Base-by-base conservation (phyloP, 2,329 filamentous ascomycete species). In the Pestalotiopsis sp. region DNA sequence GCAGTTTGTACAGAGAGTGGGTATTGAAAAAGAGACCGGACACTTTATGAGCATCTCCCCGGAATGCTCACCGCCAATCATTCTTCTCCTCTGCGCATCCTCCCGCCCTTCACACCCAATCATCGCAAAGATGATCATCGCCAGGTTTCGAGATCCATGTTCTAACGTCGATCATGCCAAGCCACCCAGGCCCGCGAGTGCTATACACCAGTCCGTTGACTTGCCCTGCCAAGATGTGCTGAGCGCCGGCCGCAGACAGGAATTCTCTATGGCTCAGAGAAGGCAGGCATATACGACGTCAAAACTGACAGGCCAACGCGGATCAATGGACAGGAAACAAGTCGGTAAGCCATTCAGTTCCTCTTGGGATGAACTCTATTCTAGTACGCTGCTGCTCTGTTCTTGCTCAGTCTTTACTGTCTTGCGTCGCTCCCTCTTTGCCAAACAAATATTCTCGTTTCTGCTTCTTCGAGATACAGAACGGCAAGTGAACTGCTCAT, bases 151-250 rank as follows among this genome's bases (percentile, higher is more conserved):
- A 14, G 31, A 20, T 64, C 69, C 60, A 45, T 67, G 69, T 63
- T 70, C 67, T 67, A 52, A 68, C 69, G 69, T 65, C 59, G 67
- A 70, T 70, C 69, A 61, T 58, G 67, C 69, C 69, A 70, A 70
- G 69, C 65, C 59, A 39, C 39, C 49, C 38, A 56, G 14, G 23
- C 57, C 27, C 25, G 20, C 23, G 13, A n/a, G 13, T n/a, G 23
- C 57, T 59, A 27, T 59, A 31, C 57, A 59, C 57, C 57, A 25
- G 13, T 27, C 57, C 7, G 20, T 23, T 23, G 57, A 27, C 23
- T 27, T n/a, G 13, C 23, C 17, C 25, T 31, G 57, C 57, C 13
- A 13, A 23, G 57, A 59, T 59, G 57, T 31, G 57, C 25, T 17
- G 27, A 59, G 57, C 25, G 57, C 20, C 23, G 57, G 17, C 57